Conservation (phyloP, 1,284 basidiomycete species). For the Peniophora sp. region DNA sequence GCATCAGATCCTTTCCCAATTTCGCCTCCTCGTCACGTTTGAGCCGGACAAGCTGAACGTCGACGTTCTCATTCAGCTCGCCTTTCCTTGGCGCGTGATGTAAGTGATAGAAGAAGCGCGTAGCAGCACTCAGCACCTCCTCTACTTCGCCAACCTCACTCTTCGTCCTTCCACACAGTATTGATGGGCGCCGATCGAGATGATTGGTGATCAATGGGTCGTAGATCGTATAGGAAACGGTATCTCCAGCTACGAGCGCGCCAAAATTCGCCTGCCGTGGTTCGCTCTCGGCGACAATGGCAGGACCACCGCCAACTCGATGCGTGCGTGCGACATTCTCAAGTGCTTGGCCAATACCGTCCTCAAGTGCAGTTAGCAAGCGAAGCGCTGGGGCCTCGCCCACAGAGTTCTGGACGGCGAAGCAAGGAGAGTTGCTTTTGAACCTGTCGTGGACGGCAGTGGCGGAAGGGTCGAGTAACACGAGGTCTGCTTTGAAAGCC, state of each 20-base stretch:
- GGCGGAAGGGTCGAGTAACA: background rate
- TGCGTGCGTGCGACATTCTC: too few species aligned
- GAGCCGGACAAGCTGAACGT: background rate
- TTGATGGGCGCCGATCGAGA: background rate
- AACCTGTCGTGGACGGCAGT: background rate
- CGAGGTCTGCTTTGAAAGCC: background rate
- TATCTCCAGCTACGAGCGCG: background rate
- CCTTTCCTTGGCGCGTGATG: background rate
- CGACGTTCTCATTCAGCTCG: background rate
- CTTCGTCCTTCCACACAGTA: background rate
- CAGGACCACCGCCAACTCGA: too few species aligned
- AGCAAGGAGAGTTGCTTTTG: background rate
- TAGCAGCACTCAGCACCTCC: background rate
- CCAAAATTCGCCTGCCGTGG: background rate
- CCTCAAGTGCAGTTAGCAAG: background rate
- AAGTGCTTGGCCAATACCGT: too few species aligned
- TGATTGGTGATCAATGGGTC: background rate
- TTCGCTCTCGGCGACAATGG: background rate
- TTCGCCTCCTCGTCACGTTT: background rate
- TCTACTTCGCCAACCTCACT: background rate
- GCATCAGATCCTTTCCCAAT: background rate
- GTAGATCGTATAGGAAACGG: background rate
- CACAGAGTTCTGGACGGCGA: background rate
- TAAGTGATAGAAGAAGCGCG: conserved; percentile 2
- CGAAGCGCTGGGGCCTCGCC: conserved; percentile 1